Base-by-base conservation (phyloP, 2,329 filamentous ascomycete species). In the Stagonosporopsis chrysanthemi region DNA sequence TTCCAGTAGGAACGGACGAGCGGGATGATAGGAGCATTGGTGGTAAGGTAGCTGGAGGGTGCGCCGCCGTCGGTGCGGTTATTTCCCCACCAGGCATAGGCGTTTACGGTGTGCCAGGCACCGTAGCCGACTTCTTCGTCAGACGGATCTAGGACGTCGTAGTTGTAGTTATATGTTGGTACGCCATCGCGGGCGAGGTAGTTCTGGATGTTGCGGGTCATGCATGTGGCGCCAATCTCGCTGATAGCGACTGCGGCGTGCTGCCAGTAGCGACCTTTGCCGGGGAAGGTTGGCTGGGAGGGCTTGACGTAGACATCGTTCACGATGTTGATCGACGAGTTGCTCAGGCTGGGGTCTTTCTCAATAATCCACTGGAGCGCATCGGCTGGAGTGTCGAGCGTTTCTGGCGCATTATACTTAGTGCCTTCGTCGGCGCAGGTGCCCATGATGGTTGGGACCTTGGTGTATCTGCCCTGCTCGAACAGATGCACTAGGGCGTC, bases 1-100 rank as follows among this genome's bases (percentile, higher is more conserved):
- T 86, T 85, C 88, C 89, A 92, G 73, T 92, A 93, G 0, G 81
- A 83, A 67, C 91, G 88, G 26, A 90, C 83, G 0, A 89, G 75
- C 0, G 84, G 80, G 1, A 89, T 81, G 6, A 89, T 85, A 0
- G 70, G 69, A 1, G 78, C 82, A 62, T 92, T 91, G 14, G 75
- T 74, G 14, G 77, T 78, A 7, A 72, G 71, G 64, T 91, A 91
- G 43, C 84, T 87, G 2, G 69, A 67, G 0, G 88, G 88, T 1
- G 81, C 74, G 0, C 61, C 68, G 5, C 77, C 76, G 22, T 78
- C 75, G 2, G 83, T 79, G 67, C 88, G 84, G 3, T 81, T 77
- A 0, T 86, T 84, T 0, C 89, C 89, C 78, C 86, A 92, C 47
- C 93, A 86, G 0, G 88, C 87, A 46, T 83, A 82, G 0, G 86